Evolutionary conservation across 257 asterid genomes (phyloP).

Genomic region (Ligustrum vulgare): DNA sequence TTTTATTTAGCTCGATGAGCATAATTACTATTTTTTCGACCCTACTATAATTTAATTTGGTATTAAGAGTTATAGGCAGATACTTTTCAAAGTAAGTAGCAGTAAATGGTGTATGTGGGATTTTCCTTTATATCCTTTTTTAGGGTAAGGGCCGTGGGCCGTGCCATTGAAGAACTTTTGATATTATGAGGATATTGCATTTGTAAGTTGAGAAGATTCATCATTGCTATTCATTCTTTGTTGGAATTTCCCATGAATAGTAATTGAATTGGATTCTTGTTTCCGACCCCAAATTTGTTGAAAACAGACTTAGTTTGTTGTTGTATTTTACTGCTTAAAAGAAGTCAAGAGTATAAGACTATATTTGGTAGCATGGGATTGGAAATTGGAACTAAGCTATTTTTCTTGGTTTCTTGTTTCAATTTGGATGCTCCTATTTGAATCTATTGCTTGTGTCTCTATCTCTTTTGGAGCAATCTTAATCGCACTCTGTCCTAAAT

Average conservation of each 20-base stretch:
- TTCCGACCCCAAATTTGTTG: not conserved
- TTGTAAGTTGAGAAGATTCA: not conserved
- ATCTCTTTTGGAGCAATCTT: not conserved
- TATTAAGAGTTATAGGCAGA: not conserved
- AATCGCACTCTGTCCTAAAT: not conserved
- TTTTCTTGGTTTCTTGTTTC: not conserved
- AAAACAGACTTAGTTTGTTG: too few relatives aligned
- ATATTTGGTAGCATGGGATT: not conserved
- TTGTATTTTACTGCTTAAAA: too few relatives aligned
- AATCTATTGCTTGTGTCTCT: not conserved
- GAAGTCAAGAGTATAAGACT: not conserved
- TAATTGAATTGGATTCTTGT: not conserved
- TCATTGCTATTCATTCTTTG: not conserved
- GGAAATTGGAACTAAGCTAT: not conserved
- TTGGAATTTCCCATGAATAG: not conserved
- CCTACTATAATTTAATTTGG: not conserved
- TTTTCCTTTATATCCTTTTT: conserved; percentile 15
- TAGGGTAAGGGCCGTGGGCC: conserved; percentile 6
- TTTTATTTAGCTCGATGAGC: not conserved
- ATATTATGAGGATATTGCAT: not conserved
- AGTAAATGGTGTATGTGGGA: conserved; percentile 9
- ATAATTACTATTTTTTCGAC: not conserved
- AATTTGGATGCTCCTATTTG: not conserved
- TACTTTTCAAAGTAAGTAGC: conserved; percentile 14
- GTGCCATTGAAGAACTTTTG: conserved; percentile 15